Evolutionary conservation across 768 basidiomycete species (phyloP).

Genomic region (Lepiota brunneoincarnata): DNA sequence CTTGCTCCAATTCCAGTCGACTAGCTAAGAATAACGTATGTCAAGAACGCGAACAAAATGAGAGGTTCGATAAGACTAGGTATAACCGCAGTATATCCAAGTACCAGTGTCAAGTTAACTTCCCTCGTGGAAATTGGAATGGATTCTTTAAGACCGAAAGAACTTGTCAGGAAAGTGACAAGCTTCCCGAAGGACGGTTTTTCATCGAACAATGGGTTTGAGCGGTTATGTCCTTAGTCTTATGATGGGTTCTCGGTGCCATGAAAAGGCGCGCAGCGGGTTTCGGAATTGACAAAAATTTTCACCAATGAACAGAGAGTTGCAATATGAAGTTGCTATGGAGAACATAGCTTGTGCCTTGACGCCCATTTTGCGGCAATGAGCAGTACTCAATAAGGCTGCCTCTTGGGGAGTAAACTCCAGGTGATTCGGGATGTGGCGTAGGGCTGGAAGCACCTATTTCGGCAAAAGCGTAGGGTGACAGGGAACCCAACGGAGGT

Average conservation of each 20-base stretch:
- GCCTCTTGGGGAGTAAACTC: background rate
- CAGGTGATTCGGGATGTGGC: background rate
- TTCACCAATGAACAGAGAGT: too few relatives aligned
- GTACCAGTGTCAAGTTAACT: background rate
- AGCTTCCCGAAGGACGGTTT: background rate
- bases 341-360: background rate
- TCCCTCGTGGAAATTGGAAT: background rate
- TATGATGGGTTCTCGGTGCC: conserved; percentile 1
- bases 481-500: conserved; percentile 7
- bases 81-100: conserved; percentile 1
- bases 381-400: background rate
- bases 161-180: background rate
- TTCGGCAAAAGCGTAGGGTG: background rate
- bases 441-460: background rate
- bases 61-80: background rate
- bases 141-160: background rate
- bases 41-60: background rate
- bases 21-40: too few relatives aligned
- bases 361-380: conserved; percentile 5
- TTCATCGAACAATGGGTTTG: background rate
- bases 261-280: background rate
- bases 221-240: background rate
- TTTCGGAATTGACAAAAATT: background rate
- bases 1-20: too few relatives aligned
- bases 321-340: conserved; percentile 5